A percentile compares a stretch with the other conserved stretches of the same genome.
These are phyloP conservation scores for Aspergillus clavatus DNA, from an alignment of 2,329 filamentous ascomycete genomes.

Conservation along the genomic window DNA sequence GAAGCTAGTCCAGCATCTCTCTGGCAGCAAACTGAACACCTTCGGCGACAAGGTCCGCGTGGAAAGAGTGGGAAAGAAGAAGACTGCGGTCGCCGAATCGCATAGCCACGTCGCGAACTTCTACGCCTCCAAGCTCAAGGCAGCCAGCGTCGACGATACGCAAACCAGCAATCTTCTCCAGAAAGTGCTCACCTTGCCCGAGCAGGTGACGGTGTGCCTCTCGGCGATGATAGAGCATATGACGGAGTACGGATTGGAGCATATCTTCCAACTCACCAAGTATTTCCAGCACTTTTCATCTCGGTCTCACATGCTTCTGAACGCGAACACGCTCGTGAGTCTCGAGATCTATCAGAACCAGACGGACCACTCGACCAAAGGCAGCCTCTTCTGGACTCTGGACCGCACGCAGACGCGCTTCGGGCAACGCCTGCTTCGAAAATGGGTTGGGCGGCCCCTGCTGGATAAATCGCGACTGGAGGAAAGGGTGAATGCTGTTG, in stretches of 20 bases:
- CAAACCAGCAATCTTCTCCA: slow-evolving; percentile 66
- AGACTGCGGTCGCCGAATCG: slow-evolving; percentile 77
- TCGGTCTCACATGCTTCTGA: slow-evolving; percentile 89
- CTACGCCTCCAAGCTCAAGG: slow-evolving; percentile 79
- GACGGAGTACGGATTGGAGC: slow-evolving; percentile 84
- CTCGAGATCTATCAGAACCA: slow-evolving; percentile 94
- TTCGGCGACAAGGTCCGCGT: slow-evolving; percentile 88
- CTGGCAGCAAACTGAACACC: slow-evolving; percentile 82
- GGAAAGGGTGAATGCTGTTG: slow-evolving; percentile 75
- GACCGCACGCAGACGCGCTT: slow-evolving; percentile 89
- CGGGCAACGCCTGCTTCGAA: slow-evolving; percentile 79
- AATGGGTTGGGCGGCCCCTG: slow-evolving; percentile 90
- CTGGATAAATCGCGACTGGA: slow-evolving; percentile 71
- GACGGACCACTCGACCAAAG: slow-evolving; percentile 77
- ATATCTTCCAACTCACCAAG: slow-evolving; percentile 93
- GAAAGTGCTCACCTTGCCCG: slow-evolving; percentile 78
- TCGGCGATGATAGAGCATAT: slow-evolving; percentile 96
- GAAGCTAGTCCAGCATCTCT: slow-evolving; percentile 84
- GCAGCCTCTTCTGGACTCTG: slow-evolving; percentile 91
- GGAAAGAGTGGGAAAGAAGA: slow-evolving; percentile 69
- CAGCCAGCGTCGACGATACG: slow-evolving; percentile 51
- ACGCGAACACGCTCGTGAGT: slow-evolving; percentile 88
- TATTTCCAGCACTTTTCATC: slow-evolving; percentile 97
- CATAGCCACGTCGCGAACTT: slow-evolving; percentile 88
- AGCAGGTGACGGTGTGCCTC: slow-evolving; percentile 82